These are phyloP conservation scores for Cadophora sp. DNA, from an alignment of 2,329 filamentous ascomycete genomes.

Conservation along the genomic window DNA sequence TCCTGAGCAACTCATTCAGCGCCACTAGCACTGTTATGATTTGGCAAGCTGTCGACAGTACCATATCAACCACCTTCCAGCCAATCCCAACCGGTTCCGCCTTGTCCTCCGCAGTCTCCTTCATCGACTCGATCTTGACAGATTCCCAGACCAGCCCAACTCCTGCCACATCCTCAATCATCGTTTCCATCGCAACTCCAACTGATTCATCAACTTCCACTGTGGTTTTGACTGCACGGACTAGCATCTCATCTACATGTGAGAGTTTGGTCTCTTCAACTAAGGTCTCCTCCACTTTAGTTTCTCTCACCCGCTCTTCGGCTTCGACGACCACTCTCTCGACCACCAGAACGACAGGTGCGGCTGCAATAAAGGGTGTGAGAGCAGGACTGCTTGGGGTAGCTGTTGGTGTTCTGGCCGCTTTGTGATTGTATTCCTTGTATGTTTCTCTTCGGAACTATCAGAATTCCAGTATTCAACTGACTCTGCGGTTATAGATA, in stretches of 20 bases:
- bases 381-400: conserved; percentile 14
- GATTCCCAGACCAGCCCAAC: neutral
- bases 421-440: neutral
- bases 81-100: neutral
- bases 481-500: neutral
- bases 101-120: neutral
- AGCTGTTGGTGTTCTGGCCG: neutral
- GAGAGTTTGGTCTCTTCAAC: neutral
- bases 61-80: neutral
- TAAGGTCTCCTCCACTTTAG: neutral
- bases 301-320: neutral
- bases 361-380: neutral
- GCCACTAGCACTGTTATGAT: neutral
- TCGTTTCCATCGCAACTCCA: too few relatives aligned
- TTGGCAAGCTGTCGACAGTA: neutral
- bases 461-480: neutral
- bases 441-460: neutral
- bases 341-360: conserved; percentile 8
- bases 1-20: neutral
- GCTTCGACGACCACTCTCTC: neutral
- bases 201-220: neutral
- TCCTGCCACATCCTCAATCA: neutral
- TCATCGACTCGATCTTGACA: neutral
- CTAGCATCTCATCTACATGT: neutral
- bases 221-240: neutral